Evolutionary conservation across 805 yeast species (phyloP).

Genomic region (Wickerhamomyces rabaulensis): DNA sequence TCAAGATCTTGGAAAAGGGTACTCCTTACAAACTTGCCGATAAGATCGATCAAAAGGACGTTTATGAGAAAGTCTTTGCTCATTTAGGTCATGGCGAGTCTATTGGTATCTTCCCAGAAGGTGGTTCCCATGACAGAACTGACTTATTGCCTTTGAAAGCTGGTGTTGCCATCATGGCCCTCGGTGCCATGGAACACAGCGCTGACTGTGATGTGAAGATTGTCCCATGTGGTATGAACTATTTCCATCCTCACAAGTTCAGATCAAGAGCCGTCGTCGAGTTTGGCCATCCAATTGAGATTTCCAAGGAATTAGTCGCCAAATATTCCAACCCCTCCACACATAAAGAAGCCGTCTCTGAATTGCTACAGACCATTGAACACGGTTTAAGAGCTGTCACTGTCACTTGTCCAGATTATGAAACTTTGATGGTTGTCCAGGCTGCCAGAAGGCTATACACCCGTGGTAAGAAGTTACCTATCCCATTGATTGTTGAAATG

Average conservation of each 20-base stretch:
- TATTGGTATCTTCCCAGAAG: conserved; percentile 95
- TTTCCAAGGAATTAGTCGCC: conserved; percentile 54
- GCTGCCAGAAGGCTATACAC: conserved; percentile 89
- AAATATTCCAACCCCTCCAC: conserved; percentile 58
- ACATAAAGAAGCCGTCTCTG: conserved; percentile 68
- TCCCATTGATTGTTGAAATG: conserved; percentile 84
- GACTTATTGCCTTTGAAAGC: conserved; percentile 90
- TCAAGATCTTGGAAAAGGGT: conserved; percentile 42
- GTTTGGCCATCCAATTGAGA: conserved; percentile 83
- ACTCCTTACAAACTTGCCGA: conserved; percentile 67
- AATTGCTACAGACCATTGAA: conserved; percentile 65
- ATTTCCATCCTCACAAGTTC: conserved; percentile 93
- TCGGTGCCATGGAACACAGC: conserved; percentile 82
- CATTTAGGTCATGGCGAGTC: conserved; percentile 78
- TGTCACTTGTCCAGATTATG: conserved; percentile 88
- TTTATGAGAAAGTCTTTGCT: conserved; percentile 78
- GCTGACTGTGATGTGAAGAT: conserved; percentile 76
- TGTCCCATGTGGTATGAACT: conserved; percentile 97
- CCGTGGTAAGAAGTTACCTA: conserved; percentile 67
- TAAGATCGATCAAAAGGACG: conserved; percentile 79
- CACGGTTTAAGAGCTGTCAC: conserved; percentile 84
- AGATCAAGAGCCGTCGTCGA: conserved; percentile 94
- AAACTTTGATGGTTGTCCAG: conserved; percentile 90
- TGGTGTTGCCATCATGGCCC: conserved; percentile 97
- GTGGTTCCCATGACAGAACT: conserved; percentile 95